Conservation (phyloP, 2,329 filamentous ascomycete species). For the Aspergillus cejpii region DNA sequence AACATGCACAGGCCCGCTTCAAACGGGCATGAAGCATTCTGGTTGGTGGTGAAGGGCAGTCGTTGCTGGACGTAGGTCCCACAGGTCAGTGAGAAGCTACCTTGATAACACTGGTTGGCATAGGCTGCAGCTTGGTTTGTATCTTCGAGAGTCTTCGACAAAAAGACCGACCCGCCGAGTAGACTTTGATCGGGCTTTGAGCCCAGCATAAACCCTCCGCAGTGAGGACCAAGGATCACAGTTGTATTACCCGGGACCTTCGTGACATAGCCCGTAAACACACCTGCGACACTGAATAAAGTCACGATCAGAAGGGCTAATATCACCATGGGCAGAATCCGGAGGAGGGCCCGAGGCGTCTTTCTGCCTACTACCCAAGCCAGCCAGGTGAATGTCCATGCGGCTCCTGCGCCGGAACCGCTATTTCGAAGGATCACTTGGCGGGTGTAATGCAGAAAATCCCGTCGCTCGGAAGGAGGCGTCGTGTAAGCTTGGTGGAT, state of each 20-base stretch:
- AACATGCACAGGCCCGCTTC: conserved; percentile 1
- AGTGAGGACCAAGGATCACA: conserved; percentile 24
- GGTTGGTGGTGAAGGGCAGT: conserved; percentile 7
- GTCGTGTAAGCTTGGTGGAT: conserved; percentile 21
- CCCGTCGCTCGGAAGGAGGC: conserved; percentile 12
- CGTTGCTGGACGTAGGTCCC: conserved; percentile 7
- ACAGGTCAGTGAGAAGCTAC: background rate
- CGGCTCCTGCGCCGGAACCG: background rate
- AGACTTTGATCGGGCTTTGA: no score
- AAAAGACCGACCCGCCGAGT: background rate
- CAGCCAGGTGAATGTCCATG: conserved; percentile 3
- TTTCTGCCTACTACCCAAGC: background rate
- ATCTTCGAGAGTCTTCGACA: conserved; percentile 14
- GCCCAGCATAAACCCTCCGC: conserved; percentile 13
- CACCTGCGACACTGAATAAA: conserved; percentile 22
- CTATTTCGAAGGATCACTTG: conserved; percentile 31
- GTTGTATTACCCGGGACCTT: conserved; percentile 27
- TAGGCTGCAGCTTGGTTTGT: conserved; percentile 19
- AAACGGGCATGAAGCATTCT: conserved; percentile 16
- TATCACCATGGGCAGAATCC: conserved; percentile 15
- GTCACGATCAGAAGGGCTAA: conserved; percentile 18
- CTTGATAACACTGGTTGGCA: conserved; percentile 20
- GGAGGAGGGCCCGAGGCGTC: background rate
- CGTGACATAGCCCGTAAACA: conserved; percentile 31
- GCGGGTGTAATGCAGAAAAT: conserved; percentile 28